Percentiles rank a stretch among this genome's conserved stretches.
Evolutionary conservation across 1,284 basidiomycete genomes (phyloP).

Genomic region (Boletus hoseneyae): DNA sequence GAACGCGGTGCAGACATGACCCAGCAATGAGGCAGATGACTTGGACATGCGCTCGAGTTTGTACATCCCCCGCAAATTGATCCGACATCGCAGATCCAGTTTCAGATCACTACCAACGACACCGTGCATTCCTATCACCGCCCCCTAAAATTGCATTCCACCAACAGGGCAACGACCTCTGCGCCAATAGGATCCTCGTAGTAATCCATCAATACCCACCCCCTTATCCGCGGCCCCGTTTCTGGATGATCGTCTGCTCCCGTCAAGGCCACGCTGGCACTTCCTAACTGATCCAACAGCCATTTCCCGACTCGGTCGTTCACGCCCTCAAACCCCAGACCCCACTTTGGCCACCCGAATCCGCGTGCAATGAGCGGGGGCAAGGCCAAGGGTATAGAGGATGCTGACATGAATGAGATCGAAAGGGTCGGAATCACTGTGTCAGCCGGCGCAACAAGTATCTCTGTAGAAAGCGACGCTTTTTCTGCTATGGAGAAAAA

Average conservation of each 20-base stretch:
- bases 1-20: constrained; percentile 13
- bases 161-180: constrained; percentile 58
- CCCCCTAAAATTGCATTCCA: constrained; percentile 72
- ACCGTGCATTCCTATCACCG: constrained; percentile 28
- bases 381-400: constrained; percentile 74
- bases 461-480: constrained; percentile 49
- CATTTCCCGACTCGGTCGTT: constrained; percentile 71
- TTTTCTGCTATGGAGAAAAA: constrained; percentile 82
- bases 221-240: constrained; percentile 33
- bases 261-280: not conserved
- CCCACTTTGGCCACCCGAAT: constrained; percentile 71
- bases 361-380: constrained; percentile 75
- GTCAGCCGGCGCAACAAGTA: constrained; percentile 45
- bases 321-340: constrained; percentile 78
- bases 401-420: constrained; percentile 78
- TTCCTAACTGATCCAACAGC: constrained; percentile 49
- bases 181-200: constrained; percentile 52
- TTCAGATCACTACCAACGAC: not conserved
- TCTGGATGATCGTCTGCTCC: not conserved
- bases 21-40: constrained; percentile 24
- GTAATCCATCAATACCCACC: constrained; percentile 75
- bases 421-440: constrained; percentile 49
- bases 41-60: no score
- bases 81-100: not conserved
- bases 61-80: not conserved